Base-by-base conservation (phyloP, 2,329 filamentous ascomycete genomes). In the Hypoxylon sp. region DNA sequence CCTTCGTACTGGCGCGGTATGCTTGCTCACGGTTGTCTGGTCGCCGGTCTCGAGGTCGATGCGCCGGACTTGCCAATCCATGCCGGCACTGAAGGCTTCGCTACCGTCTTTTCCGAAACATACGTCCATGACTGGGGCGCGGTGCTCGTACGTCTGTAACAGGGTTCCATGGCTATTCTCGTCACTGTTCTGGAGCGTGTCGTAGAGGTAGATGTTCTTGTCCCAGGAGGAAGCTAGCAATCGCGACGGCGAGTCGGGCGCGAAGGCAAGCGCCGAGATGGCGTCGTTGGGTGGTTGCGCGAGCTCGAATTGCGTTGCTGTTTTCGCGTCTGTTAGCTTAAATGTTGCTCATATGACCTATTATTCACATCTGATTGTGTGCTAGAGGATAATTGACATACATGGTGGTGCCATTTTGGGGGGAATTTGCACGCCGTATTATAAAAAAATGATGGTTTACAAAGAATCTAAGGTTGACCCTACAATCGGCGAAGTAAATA, bases 181-280 rank as follows among this genome's bases (percentile, higher is more conserved):
- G 13, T 60, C 69, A 62, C 69, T 86, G 85, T 21, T 87, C 49
- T 81, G 80, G 17, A 84, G 82, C 65, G 91, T 87, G 77, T 97
- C 93, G 84, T 98, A 98, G 57, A 95, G 85, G 80, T 98, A 97
- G 61, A 97, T 89, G 78, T 93, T 89, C 80, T 90, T 93, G 81
- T 98, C 95, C 96, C 96, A 99, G 61, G 94, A 97, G 10, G 94
- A 91, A 74, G 95, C 94, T n/a, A 97, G 88, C 38, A 99, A 86
- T 73, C 90, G 91, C 59, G 86, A 89, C 2, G 90, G 86, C n/a
- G 90, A 89, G 67, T 86, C 83, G 36, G 93, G 92, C 71, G 94
- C 93, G 85, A 97, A 99, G 76, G 89, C 89, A 75, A 98, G 84
- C 23, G 93, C 86, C 51, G 95, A 97, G 75, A 98, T 91, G 74